These are phyloP conservation scores for Starmerella kuoi DNA, from an alignment of 805 yeast genomes.

Conservation along the genomic window DNA sequence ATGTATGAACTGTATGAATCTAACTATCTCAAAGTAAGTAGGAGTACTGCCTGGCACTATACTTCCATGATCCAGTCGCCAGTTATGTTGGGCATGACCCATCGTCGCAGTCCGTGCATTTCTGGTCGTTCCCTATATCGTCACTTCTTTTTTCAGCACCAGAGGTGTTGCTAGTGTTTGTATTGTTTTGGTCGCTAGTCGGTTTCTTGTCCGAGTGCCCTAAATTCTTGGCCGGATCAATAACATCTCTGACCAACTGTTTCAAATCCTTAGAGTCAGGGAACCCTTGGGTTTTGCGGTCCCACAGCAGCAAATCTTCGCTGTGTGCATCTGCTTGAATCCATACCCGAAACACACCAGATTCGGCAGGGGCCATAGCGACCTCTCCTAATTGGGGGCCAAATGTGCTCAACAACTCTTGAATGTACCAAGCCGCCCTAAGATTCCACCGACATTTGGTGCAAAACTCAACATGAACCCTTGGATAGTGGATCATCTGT, in stretches of 20 bases:
- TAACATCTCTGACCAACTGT: slow-evolving; percentile 45
- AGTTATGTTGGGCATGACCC: too few species aligned
- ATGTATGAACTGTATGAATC: too few species aligned
- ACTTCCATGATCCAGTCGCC: too few species aligned
- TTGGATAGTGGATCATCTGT: slow-evolving; percentile 35
- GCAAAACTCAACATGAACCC: slow-evolving; percentile 61
- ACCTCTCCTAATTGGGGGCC: slow-evolving; percentile 45
- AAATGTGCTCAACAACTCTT: slow-evolving; percentile 76
- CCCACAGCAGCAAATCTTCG: slow-evolving; percentile 40
- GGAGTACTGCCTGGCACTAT: too few species aligned
- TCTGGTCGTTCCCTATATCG: too few species aligned
- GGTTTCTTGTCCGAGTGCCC: slow-evolving; percentile 53
- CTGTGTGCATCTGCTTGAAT: slow-evolving; percentile 32
- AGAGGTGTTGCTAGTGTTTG: too few species aligned
- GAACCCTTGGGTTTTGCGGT: slow-evolving; percentile 54
- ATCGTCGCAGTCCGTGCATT: too few species aligned
- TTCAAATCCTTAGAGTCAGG: slow-evolving; percentile 78
- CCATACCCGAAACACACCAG: slow-evolving; percentile 50
- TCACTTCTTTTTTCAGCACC: too few species aligned
- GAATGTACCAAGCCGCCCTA: slow-evolving; percentile 78
- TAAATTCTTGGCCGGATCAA: slow-evolving; percentile 43
- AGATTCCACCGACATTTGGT: slow-evolving; percentile 80
- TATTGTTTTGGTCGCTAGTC: too few species aligned
- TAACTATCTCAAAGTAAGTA: too few species aligned
- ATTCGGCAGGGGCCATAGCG: slow-evolving; percentile 36